phyloP scores from a whole-genome alignment of 352 stramenopile species.

The Phytophthora multivora region DNA sequence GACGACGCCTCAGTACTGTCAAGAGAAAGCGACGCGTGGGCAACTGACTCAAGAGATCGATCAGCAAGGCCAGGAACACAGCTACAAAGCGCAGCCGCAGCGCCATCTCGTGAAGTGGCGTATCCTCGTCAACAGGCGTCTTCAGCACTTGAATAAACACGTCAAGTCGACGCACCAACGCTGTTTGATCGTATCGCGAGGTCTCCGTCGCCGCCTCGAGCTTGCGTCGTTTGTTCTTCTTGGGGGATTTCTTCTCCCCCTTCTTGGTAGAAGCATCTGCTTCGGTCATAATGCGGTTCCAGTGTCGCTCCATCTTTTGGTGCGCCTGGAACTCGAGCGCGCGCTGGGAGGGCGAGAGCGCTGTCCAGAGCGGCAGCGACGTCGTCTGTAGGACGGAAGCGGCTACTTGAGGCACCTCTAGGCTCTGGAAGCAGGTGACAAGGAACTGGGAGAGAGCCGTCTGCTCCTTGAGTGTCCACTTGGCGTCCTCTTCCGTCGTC shows the following conservation, averaged over 20 bases:
- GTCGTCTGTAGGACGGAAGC: constrained; percentile 60
- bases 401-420: constrained; percentile 60
- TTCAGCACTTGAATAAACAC: constrained; percentile 54
- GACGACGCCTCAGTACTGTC: constrained; percentile 65
- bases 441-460: constrained; percentile 66
- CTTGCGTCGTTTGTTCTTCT: constrained; percentile 50
- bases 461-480: constrained; percentile 60
- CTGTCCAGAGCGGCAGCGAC: constrained; percentile 67
- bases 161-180: constrained; percentile 43
- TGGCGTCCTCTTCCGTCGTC: constrained; percentile 24
- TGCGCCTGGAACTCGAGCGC: constrained; percentile 65
- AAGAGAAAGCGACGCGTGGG: constrained; percentile 90
- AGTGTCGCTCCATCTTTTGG: constrained; percentile 73
- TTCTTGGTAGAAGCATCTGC: background rate
- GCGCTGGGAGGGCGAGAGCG: constrained; percentile 62
- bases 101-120: constrained; percentile 20
- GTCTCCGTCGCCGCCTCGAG: constrained; percentile 10
- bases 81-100: constrained; percentile 51
- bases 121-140: constrained; percentile 31
- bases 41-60: constrained; percentile 87
- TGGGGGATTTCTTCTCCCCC: constrained; percentile 19
- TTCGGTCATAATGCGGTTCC: constrained; percentile 43
- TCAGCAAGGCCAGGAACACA: constrained; percentile 78
- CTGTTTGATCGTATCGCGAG: constrained; percentile 25
- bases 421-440: constrained; percentile 56